Conservation (phyloP, 176 grass and related monocot species). For the Coix lacrymajobi region DNA sequence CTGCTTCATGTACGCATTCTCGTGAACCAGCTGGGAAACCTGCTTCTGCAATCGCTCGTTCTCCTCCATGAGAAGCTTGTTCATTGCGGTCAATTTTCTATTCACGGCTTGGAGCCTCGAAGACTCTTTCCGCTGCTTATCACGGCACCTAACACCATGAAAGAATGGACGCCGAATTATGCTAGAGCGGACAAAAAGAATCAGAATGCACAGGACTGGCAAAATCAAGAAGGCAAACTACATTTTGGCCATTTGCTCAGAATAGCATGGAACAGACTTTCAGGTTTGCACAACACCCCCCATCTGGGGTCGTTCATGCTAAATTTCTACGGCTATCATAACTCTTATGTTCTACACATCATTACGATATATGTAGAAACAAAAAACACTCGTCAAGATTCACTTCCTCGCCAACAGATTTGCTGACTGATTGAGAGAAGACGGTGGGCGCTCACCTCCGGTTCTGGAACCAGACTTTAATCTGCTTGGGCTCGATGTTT, state of each 20-base stretch:
- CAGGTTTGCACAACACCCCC: not conserved
- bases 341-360: not conserved
- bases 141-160: conserved; percentile 64
- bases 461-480: conserved; percentile 99
- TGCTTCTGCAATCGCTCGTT: conserved; percentile 98
- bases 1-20: conserved; percentile 90
- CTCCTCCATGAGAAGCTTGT: conserved; percentile 99
- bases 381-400: not conserved
- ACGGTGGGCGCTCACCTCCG: conserved; percentile 51
- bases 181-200: not conserved
- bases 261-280: not conserved
- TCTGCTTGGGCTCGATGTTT: conserved; percentile 96
- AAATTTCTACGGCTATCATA: conserved; percentile 11
- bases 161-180: not conserved
- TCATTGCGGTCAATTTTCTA: conserved; percentile 94
- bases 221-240: not conserved
- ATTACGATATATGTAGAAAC: not conserved
- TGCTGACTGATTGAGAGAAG: not conserved
- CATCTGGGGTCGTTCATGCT: not conserved
- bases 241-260: not conserved
- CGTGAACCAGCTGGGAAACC: conserved; percentile 82
- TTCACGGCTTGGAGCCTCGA: conserved; percentile 94
- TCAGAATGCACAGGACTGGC: not conserved
- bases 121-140: conserved; percentile 91
- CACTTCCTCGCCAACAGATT: not conserved